Evolutionary conservation across 805 yeast species (phyloP).

Genomic region (Saccharomycopsis sp.): DNA sequence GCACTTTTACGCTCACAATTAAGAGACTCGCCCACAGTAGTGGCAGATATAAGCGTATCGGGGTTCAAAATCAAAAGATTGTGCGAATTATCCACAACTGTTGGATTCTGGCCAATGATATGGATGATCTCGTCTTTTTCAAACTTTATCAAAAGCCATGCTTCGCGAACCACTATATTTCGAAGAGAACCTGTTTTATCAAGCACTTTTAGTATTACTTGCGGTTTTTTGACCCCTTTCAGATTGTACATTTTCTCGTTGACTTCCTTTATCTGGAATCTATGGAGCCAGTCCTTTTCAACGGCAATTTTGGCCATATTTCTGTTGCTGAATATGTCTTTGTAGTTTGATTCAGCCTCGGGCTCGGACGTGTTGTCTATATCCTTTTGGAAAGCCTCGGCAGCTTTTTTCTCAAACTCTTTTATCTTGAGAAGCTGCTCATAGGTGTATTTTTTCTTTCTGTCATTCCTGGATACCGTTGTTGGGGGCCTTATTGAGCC

Average conservation of each 20-base stretch:
- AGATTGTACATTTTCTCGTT: conserved; percentile 6
- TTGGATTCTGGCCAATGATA: conserved; percentile 38
- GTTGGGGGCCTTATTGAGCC: neutral
- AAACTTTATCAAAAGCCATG: conserved; percentile 47
- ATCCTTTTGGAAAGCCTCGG: neutral
- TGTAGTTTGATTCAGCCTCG: conserved; percentile 3
- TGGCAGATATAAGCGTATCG: conserved; percentile 74
- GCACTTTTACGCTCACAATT: conserved; percentile 69
- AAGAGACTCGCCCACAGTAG: conserved; percentile 69
- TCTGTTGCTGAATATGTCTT: conserved; percentile 10
- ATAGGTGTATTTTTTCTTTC: neutral
- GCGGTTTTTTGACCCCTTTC: conserved; percentile 14
- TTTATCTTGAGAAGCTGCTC: neutral
- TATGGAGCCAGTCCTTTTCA: conserved; percentile 15
- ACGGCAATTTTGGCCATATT: conserved; percentile 18
- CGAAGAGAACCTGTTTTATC: conserved; percentile 30
- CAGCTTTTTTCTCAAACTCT: neutral
- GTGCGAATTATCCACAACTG: conserved; percentile 42
- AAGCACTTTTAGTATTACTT: conserved; percentile 41
- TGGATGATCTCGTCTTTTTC: conserved; percentile 53
- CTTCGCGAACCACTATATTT: conserved; percentile 52
- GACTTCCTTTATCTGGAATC: conserved; percentile 14
- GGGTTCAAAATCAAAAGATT: conserved; percentile 79
- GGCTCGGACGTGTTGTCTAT: neutral
- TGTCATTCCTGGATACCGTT: neutral